Evolutionary conservation across 352 stramenopile species (phyloP).

Genomic region (Phytopythium boreale): DNA sequence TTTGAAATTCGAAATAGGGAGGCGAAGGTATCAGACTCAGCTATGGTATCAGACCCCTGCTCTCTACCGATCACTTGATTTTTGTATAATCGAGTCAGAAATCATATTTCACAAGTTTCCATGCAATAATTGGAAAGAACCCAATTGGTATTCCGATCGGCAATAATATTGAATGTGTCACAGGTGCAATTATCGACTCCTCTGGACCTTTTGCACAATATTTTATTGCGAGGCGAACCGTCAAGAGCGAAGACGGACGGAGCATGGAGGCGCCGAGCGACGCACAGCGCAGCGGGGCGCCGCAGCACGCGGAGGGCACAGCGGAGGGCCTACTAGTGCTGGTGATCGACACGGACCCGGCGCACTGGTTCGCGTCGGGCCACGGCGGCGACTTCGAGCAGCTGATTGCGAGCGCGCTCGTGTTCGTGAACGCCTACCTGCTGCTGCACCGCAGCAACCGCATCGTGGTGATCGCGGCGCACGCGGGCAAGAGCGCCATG

Average conservation of each 20-base stretch:
- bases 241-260: not conserved
- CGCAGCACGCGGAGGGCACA: conserved; percentile 10
- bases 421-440: conserved; percentile 88
- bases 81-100: not conserved
- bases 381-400: conserved; percentile 46
- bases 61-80: not conserved
- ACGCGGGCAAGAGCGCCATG: conserved; percentile 68
- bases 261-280: conserved; percentile 3
- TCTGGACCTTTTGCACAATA: too few species aligned
- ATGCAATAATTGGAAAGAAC: not conserved
- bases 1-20: conserved; percentile 2
- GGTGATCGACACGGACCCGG: conserved; percentile 78
- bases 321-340: conserved; percentile 70
- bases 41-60: not conserved
- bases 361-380: conserved; percentile 58
- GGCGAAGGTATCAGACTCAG: not conserved
- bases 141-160: not conserved
- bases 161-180: too few species aligned
- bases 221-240: not conserved
- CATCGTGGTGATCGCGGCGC: conserved; percentile 79
- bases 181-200: too few species aligned
- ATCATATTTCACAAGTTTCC: not conserved
- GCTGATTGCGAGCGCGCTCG: conserved; percentile 69
- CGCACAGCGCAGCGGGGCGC: conserved; percentile 5
- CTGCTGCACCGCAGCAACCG: conserved; percentile 83